Conservation (phyloP, 2,329 filamentous ascomycete species). For the Penicillium digitatum region DNA sequence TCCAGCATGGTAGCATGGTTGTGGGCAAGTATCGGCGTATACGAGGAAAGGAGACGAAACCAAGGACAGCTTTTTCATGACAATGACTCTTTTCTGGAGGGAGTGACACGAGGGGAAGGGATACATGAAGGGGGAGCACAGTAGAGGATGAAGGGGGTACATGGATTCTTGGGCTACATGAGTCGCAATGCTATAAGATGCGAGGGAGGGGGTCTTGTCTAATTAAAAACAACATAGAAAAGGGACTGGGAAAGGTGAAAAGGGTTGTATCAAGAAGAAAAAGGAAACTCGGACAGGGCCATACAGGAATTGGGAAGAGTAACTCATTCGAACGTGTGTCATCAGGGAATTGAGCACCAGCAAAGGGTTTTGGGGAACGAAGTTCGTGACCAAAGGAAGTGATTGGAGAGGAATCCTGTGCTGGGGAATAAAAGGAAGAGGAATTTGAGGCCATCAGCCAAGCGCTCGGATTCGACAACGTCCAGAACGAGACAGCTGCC, state of each 20-base stretch:
- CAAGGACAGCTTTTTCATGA: conserved; percentile 30
- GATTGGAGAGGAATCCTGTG: conserved; percentile 1
- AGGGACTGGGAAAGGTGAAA: conserved; percentile 19
- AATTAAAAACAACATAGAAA: conserved; percentile 34
- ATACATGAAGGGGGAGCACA: conserved; percentile 31
- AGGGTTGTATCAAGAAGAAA: conserved; percentile 20
- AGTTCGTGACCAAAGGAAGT: conserved; percentile 8
- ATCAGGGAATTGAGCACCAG: conserved; percentile 15
- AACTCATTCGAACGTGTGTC: conserved; percentile 18
- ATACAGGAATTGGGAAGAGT: conserved; percentile 9
- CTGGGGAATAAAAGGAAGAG: conserved; percentile 8
- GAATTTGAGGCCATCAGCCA: not conserved
- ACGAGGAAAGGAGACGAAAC: conserved; percentile 18
- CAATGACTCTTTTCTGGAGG: conserved; percentile 32
- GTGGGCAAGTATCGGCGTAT: conserved; percentile 9
- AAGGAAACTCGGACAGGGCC: conserved; percentile 8
- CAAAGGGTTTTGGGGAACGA: conserved; percentile 9
- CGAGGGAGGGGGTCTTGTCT: conserved; percentile 33
- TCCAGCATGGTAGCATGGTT: conserved; percentile 5
- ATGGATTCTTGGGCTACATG: conserved; percentile 38
- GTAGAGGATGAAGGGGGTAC: conserved; percentile 35
- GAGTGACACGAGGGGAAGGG: conserved; percentile 16
- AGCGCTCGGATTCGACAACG: not conserved
- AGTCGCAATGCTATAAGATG: conserved; percentile 29
- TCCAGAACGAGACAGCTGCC: not conserved